Conservation (phyloP, 805 yeast genomes). For the Yarrowia divulgata region DNA sequence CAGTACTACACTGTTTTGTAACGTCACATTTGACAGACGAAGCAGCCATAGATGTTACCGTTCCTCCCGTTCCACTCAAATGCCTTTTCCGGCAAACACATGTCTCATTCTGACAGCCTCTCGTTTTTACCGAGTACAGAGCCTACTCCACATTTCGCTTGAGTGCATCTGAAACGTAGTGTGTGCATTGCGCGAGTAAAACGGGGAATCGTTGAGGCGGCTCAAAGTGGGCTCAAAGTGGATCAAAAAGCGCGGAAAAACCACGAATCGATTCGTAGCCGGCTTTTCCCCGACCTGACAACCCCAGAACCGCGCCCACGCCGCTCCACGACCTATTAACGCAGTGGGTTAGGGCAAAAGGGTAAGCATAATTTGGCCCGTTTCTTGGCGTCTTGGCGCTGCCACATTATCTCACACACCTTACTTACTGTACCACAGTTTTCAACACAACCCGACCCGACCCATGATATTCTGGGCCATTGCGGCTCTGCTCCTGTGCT, state of each 20-base stretch:
- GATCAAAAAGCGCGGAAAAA: not conserved
- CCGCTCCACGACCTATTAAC: not conserved
- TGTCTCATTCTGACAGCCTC: no score
- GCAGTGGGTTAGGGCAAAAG: conserved; percentile 9
- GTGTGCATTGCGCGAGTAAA: conserved; percentile 4
- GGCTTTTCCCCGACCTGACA: no score
- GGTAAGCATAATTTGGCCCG: conserved; percentile 37
- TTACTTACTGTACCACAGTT: no score
- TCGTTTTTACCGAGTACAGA: no score
- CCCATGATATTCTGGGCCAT: conserved; percentile 31
- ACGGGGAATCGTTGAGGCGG: no score
- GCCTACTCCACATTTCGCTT: not conserved
- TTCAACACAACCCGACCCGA: not conserved
- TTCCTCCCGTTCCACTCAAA: no score
- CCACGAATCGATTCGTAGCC: not conserved
- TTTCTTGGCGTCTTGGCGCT: conserved; percentile 38
- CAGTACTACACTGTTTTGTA: no score
- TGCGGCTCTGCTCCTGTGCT: conserved; percentile 20
- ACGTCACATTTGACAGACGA: no score
- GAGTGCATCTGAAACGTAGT: conserved; percentile 1
- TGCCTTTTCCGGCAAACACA: no score
- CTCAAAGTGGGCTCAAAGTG: no score
- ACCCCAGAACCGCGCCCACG: no score
- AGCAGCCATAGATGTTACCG: no score
- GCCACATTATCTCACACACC: not conserved